Evolutionary conservation across 2,329 filamentous ascomycete genomes (phyloP).

Genomic region (Colletotrichum aenigma): DNA sequence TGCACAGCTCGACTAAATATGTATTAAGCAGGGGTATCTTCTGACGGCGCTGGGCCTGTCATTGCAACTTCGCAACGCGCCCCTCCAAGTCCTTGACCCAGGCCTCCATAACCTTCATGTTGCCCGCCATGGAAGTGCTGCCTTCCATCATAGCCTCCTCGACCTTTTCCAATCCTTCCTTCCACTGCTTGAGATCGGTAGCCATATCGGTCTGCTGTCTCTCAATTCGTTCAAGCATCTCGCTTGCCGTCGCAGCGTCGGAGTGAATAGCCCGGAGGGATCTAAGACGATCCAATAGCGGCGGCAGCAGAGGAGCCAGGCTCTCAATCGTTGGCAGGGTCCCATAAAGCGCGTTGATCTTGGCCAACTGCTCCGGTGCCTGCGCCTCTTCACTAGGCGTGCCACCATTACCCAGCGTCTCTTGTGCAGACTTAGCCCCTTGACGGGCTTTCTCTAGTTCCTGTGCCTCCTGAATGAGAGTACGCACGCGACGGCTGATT

Average conservation of each 20-base stretch:
- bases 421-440: slow-evolving; percentile 65
- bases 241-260: slow-evolving; percentile 81
- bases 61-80: slow-evolving; percentile 68
- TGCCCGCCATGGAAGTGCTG: slow-evolving; percentile 73
- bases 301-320: slow-evolving; percentile 82
- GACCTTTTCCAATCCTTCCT: slow-evolving; percentile 77
- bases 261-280: slow-evolving; percentile 85
- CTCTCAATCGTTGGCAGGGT: slow-evolving; percentile 88
- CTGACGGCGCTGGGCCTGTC: slow-evolving; percentile 24
- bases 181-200: slow-evolving; percentile 85
- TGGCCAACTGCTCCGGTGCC: slow-evolving; percentile 75
- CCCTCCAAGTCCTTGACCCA: slow-evolving; percentile 90
- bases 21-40: slow-evolving; percentile 37
- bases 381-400: slow-evolving; percentile 44
- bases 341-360: slow-evolving; percentile 90
- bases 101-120: slow-evolving; percentile 82
- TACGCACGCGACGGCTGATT: slow-evolving; percentile 71
- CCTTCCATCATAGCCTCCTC: slow-evolving; percentile 76
- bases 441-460: slow-evolving; percentile 69
- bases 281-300: slow-evolving; percentile 82
- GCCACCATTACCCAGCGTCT: slow-evolving; percentile 56
- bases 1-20: background rate
- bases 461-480: slow-evolving; percentile 75
- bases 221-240: slow-evolving; percentile 79
- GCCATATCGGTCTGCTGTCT: slow-evolving; percentile 81